Evolutionary conservation across 768 basidiomycete genomes (phyloP).

Genomic region (Rhodotorula babjevae): DNA sequence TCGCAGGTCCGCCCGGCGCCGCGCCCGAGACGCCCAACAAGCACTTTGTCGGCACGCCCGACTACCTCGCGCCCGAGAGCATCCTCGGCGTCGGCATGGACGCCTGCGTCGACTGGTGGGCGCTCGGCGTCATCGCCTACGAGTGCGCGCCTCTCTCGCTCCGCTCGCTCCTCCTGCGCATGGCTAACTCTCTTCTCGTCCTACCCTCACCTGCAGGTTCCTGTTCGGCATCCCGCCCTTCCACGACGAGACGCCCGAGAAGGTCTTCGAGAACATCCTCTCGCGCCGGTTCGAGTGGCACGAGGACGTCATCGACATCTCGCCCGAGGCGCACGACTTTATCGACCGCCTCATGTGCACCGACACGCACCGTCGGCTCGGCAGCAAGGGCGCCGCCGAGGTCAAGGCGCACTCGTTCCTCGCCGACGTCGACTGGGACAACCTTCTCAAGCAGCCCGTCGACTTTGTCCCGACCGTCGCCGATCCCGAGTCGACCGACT

Average conservation of each 20-base stretch:
- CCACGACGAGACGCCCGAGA: constrained; percentile 93
- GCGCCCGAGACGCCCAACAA: constrained; percentile 59
- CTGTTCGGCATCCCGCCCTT: constrained; percentile 95
- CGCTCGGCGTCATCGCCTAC: constrained; percentile 93
- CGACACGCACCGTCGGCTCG: constrained; percentile 73
- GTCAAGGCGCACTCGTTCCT: constrained; percentile 91
- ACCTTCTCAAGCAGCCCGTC: constrained; percentile 56
- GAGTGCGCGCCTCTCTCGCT: constrained; percentile 54
- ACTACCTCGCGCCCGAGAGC: constrained; percentile 84
- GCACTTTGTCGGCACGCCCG: constrained; percentile 95
- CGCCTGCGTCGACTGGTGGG: constrained; percentile 99
- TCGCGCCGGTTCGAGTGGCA: constrained; percentile 94
- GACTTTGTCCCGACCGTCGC: constrained; percentile 86
- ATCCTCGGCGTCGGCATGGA: constrained; percentile 93
- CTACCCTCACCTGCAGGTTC: constrained; percentile 48
- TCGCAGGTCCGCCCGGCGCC: constrained; percentile 15
- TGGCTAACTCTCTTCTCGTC: neutral
- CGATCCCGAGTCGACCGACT: constrained; percentile 98
- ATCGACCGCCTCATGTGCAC: constrained; percentile 78
- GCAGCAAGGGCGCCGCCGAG: constrained; percentile 80
- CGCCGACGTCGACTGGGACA: constrained; percentile 84
- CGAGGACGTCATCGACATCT: constrained; percentile 60
- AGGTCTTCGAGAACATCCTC: constrained; percentile 96
- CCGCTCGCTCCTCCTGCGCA: neutral
- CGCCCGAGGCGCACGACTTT: constrained; percentile 79